A percentile compares a stretch with the other conserved stretches of the same genome.
phyloP scores from a whole-genome alignment of 257 asterid species.

The Solanum okadae region DNA sequence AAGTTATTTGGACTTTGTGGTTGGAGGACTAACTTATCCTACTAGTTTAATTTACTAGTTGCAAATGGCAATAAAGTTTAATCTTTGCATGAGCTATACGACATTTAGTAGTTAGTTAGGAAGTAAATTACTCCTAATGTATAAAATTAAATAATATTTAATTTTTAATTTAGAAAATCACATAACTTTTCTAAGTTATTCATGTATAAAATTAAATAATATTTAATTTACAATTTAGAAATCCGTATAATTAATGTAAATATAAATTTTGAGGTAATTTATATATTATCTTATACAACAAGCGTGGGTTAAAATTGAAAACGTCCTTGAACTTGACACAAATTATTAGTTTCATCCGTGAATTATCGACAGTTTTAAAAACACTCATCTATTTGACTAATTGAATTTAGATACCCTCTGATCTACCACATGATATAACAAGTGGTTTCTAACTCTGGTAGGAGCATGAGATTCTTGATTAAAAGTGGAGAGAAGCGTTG shows the following conservation, averaged over 20 bases:
- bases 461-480: too few species aligned
- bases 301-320: neutral
- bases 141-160: too few species aligned
- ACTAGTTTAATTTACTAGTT: neutral
- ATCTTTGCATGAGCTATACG: neutral
- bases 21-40: neutral
- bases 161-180: too few species aligned
- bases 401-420: too few species aligned
- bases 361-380: too few species aligned
- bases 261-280: neutral
- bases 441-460: too few species aligned
- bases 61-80: neutral
- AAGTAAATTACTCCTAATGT: neutral
- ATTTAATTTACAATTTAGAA: neutral
- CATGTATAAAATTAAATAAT: too few species aligned
- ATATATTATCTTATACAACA: neutral
- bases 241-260: neutral
- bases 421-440: too few species aligned
- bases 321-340: too few species aligned
- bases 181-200: too few species aligned
- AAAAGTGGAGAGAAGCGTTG: too few species aligned
- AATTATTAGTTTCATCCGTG: rapidly evolving
- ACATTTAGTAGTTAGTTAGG: neutral
- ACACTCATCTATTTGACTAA: too few species aligned
- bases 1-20: neutral